These are phyloP conservation scores for Effrenium voratum DNA, from an alignment of 73 alveolate genomes.

Conservation along the genomic window DNA sequence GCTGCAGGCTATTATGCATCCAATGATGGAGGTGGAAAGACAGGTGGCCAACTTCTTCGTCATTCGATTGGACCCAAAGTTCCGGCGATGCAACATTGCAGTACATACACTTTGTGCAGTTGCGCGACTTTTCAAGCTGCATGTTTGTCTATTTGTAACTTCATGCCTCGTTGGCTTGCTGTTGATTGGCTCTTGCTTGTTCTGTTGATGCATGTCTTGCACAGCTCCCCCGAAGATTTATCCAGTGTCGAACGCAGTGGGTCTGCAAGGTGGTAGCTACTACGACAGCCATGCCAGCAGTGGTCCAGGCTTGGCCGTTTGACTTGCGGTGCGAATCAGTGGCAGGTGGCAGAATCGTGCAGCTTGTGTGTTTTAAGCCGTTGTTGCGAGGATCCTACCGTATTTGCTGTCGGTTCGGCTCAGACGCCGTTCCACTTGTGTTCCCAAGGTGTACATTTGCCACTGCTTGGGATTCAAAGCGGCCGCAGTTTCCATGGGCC, in stretches of 20 bases:
- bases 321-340: not conserved
- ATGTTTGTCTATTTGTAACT: no score
- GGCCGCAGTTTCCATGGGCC: not conserved
- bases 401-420: not conserved
- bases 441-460: not conserved
- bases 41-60: no score
- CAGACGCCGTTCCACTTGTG: not conserved
- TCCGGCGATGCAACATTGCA: no score
- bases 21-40: no score
- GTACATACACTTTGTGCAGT: no score
- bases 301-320: not conserved
- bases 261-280: conserved; percentile 39
- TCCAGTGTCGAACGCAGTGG: not conserved
- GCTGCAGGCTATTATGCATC: no score
- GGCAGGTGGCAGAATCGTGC: no score
- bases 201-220: not conserved
- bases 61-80: no score
- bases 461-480: not conserved
- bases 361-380: no score
- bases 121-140: no score
- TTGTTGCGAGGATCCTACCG: not conserved
- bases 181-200: not conserved
- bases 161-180: not conserved
- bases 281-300: conserved; percentile 37
- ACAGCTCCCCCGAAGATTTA: not conserved